Base-by-base conservation (phyloP, 768 basidiomycete genomes). In the Leucosporidium yakuticum region DNA sequence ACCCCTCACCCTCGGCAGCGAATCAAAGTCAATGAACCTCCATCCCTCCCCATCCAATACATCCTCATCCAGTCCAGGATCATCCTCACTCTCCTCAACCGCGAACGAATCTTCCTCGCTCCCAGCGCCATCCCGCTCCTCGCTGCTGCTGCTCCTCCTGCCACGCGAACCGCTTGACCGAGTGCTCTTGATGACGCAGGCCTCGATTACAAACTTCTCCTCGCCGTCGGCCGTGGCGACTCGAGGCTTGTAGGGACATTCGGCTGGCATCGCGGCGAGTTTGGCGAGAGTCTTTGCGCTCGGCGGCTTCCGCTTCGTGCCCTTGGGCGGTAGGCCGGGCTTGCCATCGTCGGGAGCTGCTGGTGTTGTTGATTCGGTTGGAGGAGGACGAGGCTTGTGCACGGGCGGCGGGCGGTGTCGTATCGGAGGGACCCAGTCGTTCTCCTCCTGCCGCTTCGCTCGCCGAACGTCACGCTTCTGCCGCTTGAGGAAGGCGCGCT, bases 401-500 rank as follows among this genome's bases (percentile, higher is more conserved):
- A 63, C 31, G 17, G 62, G 62, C 19, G 21, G 25, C 2, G 58
- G 51, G 36, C 51, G 54, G 19, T 39, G 23, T 4, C 58, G 48
- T 12, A 57, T 31, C 9, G 44, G 60, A 49, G 63, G 29, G 39
- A 34, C 19, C 11, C 5, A 23, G 29, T 49, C 39, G 23, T 31
- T 25, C 31, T 62, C 44, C 39, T 44, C 49, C 32, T 62, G 47
- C 25, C 55, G 32, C 44, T 36, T 57, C 20, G 25, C 23, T 1
- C 71, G 61, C 2, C 71, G 31, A 8, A 39, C 48, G n/a, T 72
- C 71, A 0, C 71, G 65, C 65, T 73, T 73, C n/a, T 47, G 21
- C 14, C 71, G 68, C 9, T 69, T 69, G 17, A 64, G 56, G 19
- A n/a, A 23, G n/a, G 68, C 59, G 20, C 63, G 63, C 20, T 73